Evolutionary conservation across 2,329 filamentous ascomycete genomes (phyloP).

Genomic region (Ustilaginoidea virens): DNA sequence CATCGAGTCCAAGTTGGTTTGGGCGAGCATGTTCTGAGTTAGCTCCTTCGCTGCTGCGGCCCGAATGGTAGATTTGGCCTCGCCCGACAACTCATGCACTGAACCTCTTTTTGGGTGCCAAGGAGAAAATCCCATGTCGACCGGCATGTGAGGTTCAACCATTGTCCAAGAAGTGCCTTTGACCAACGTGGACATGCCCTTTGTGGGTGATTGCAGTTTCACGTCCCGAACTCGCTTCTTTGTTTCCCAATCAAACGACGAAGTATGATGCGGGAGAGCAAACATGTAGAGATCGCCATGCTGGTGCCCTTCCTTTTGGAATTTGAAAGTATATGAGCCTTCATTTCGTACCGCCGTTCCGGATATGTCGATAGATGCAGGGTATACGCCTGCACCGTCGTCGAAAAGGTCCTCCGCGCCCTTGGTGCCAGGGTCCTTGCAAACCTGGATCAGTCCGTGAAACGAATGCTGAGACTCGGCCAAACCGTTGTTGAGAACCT

Average conservation of each 20-base stretch:
- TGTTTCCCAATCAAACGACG: slow-evolving; percentile 51
- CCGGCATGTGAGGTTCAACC: slow-evolving; percentile 56
- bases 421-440: slow-evolving; percentile 50
- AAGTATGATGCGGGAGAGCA: slow-evolving; percentile 71
- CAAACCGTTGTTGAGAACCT: slow-evolving; percentile 47
- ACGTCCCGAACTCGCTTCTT: slow-evolving; percentile 36
- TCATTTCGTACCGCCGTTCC: slow-evolving; percentile 42
- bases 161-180: slow-evolving; percentile 63
- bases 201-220: slow-evolving; percentile 65
- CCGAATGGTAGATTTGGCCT: slow-evolving; percentile 43
- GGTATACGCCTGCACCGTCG: slow-evolving; percentile 58
- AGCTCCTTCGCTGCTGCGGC: slow-evolving; percentile 57
- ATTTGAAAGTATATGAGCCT: slow-evolving; percentile 61
- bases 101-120: slow-evolving; percentile 46
- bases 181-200: slow-evolving; percentile 63
- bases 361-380: slow-evolving; percentile 45
- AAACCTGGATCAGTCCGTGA: slow-evolving; percentile 66
- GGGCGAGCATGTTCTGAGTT: slow-evolving; percentile 55
- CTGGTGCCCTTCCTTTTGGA: slow-evolving; percentile 52
- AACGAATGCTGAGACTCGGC: slow-evolving; percentile 54
- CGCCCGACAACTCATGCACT: slow-evolving; percentile 29
- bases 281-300: slow-evolving; percentile 60
- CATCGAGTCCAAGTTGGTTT: slow-evolving; percentile 70
- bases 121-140: slow-evolving; percentile 61
- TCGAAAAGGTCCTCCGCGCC: slow-evolving; percentile 57